These are phyloP conservation scores for Tuber microsphaerosporum DNA, from an alignment of 495 filamentous ascomycete species.

Conservation along the genomic window DNA sequence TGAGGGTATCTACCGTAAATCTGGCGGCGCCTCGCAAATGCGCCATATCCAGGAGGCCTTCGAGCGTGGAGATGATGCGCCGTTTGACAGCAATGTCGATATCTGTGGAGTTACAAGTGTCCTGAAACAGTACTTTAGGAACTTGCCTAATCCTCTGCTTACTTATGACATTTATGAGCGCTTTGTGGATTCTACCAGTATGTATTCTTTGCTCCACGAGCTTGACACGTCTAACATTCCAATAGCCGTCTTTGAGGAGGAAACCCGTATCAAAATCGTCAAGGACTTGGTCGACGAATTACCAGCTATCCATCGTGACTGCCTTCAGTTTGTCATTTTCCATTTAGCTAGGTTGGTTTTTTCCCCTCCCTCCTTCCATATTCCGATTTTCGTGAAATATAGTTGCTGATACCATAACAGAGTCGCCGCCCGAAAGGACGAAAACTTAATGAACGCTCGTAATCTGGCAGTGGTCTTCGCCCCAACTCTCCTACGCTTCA, in stretches of 20 bases:
- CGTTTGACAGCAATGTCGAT: conserved; percentile 89
- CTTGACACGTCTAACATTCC: conserved; percentile 19
- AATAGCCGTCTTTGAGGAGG: conserved; percentile 50
- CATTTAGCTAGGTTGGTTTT: conserved; percentile 57
- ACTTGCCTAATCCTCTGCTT: conserved; percentile 81
- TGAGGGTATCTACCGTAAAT: conserved; percentile 97
- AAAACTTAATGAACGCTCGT: conserved; percentile 89
- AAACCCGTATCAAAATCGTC: conserved; percentile 60
- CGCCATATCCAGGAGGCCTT: conserved; percentile 85
- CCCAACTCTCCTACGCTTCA: conserved; percentile 89
- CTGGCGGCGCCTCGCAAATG: conserved; percentile 78
- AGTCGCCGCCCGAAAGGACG: conserved; percentile 70
- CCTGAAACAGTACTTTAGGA: conserved; percentile 96
- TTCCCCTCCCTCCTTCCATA: background rate
- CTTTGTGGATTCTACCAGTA: conserved; percentile 70
- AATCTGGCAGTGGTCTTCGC: conserved; percentile 97
- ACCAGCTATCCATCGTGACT: conserved; percentile 74
- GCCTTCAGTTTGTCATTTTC: conserved; percentile 88
- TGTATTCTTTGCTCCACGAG: conserved; percentile 35
- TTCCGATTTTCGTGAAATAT: background rate
- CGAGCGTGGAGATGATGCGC: conserved; percentile 71
- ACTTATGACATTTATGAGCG: conserved; percentile 88
- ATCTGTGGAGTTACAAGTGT: conserved; percentile 94
- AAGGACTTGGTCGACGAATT: conserved; percentile 65
- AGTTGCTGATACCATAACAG: conserved; percentile 43